These are phyloP conservation scores for Capronia coronata DNA, from an alignment of 2,329 filamentous ascomycete genomes.

Conservation along the genomic window DNA sequence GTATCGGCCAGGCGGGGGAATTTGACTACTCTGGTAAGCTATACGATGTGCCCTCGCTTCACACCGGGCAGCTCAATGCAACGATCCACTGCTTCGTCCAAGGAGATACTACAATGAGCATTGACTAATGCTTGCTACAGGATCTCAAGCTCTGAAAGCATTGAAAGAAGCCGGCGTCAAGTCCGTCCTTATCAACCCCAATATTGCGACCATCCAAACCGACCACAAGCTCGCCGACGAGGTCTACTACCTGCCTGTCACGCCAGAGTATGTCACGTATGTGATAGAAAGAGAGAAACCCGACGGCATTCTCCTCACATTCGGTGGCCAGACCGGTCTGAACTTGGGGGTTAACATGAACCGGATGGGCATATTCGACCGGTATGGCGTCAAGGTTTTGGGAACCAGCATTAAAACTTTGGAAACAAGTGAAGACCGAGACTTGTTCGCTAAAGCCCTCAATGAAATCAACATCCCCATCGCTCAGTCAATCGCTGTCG, in stretches of 20 bases:
- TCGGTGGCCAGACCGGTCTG: constrained; percentile 93
- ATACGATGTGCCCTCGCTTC: neutral
- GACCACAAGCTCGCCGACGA: constrained; percentile 94
- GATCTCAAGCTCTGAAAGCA: constrained; percentile 92
- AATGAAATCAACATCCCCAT: constrained; percentile 98
- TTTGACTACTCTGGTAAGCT: constrained; percentile 93
- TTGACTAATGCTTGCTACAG: constrained; percentile 42
- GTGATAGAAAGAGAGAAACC: constrained; percentile 94
- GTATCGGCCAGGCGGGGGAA: constrained; percentile 95
- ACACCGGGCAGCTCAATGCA: neutral
- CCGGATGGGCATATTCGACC: constrained; percentile 88
- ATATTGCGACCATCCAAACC: constrained; percentile 97
- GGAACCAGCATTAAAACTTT: constrained; percentile 92
- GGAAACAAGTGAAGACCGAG: constrained; percentile 90
- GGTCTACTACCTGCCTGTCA: constrained; percentile 97
- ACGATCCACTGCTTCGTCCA: neutral
- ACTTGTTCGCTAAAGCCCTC: constrained; percentile 89
- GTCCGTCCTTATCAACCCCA: constrained; percentile 93
- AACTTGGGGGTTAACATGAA: constrained; percentile 98
- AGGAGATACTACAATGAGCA: neutral
- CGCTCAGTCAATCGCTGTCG: constrained; percentile 88
- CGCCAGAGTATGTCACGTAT: constrained; percentile 93
- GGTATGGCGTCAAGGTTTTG: constrained; percentile 90
- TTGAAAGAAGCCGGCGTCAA: constrained; percentile 89
- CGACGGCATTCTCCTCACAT: constrained; percentile 94